Percentiles rank a stretch among this genome's conserved stretches.
These are phyloP conservation scores for Venturiaceae sp. DNA, from an alignment of 2,329 filamentous ascomycete species.

Conservation along the genomic window DNA sequence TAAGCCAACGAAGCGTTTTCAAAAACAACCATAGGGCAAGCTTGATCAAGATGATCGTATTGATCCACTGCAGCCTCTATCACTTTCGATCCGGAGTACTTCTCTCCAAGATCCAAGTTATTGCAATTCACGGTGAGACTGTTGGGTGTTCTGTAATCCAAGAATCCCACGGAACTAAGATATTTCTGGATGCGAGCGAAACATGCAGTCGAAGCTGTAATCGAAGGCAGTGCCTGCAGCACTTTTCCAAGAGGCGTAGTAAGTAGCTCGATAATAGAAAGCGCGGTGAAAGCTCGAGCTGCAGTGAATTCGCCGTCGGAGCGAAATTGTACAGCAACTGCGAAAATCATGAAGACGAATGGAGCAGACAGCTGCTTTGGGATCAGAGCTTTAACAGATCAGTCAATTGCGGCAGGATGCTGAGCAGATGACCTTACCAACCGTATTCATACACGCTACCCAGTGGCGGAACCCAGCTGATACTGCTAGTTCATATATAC, in stretches of 20 bases:
- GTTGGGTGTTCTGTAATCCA: neutral
- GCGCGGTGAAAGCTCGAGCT: neutral
- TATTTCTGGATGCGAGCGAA: neutral
- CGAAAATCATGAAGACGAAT: neutral
- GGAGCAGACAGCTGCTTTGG: neutral
- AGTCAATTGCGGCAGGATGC: neutral
- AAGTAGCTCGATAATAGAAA: neutral
- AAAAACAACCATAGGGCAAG: neutral
- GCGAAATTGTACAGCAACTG: neutral
- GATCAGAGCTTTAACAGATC: neutral
- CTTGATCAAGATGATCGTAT: neutral
- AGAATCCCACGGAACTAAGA: neutral
- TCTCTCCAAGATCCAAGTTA: neutral
- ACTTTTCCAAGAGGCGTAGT: neutral
- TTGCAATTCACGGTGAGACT: neutral
- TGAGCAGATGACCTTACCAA: neutral
- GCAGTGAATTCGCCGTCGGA: neutral
- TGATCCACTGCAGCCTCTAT: neutral
- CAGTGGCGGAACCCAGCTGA: neutral
- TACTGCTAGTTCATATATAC: neutral
- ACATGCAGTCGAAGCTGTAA: neutral
- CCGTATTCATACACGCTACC: neutral
- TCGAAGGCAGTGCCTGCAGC: neutral
- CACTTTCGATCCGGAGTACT: neutral
- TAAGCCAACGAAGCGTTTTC: neutral